Base-by-base conservation (phyloP, 371 early-diverging fungal genomes). In the Mucor ambiguus region DNA sequence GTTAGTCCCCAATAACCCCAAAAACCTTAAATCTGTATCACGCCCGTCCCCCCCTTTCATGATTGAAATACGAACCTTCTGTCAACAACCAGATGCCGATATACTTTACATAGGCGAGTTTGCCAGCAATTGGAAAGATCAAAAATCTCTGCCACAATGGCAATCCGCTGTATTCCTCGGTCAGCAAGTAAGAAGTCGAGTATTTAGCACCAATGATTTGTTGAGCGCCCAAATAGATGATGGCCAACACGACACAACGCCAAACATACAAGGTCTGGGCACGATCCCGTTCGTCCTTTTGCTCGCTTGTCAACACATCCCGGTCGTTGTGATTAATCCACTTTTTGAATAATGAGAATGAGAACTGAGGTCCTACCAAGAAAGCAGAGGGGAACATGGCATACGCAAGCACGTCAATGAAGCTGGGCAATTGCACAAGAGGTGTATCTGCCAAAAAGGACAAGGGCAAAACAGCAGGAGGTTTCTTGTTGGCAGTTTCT, bases 341-440 rank as follows among this genome's bases (percentile, higher is more conserved):
- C 57, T 80, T 82, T 30, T 72, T 71, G 70, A 89, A 92, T 18
- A 87, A 76, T 14, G 82, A 81, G 71, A 86, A 92, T 33, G 90
- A 88, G 72, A 91, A 90, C 72, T 91, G 91, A 33, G 92, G 91
- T 18, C 92, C 92, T 20, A 89, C 85, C 44, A 92, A 62, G 73
- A 91, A 90, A 3, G 89, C 83, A 49, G 86, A 80, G 18, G 85
- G 89, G 69, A 86, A 90, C 64, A 84, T 81, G 46, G 81, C 77
- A 61, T 88, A 92, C 20, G 81, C 90, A 20, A 89, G 52, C 0
- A 86, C 77, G 52, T 87, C 78, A 10, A 74, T 30, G 41, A 88
- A 71, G 0, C 71, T 60, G 0, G 92, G 92, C 60, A 90, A 60
- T 24, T 70, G 56, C 0, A 46, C 41, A 33, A 82, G 38, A 4